Percentiles rank a stretch among this genome's conserved stretches.
These are phyloP conservation scores for Pythium dissotocum DNA, from an alignment of 352 stramenopile genomes.

Conservation along the genomic window DNA sequence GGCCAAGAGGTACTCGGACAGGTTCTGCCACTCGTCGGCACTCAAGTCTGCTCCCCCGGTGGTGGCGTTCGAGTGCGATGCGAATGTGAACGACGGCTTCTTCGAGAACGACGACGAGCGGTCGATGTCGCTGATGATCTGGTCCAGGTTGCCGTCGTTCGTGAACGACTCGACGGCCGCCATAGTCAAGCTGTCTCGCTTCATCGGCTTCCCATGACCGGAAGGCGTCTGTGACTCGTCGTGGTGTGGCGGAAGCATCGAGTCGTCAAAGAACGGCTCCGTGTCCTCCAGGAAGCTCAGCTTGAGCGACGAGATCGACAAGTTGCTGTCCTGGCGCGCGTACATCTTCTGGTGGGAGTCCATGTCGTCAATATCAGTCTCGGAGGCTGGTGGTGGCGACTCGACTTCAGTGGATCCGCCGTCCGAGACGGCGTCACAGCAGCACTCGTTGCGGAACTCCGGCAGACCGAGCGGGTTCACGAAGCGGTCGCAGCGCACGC, in stretches of 20 bases:
- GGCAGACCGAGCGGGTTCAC: slow-evolving; percentile 78
- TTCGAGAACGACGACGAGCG: slow-evolving; percentile 57
- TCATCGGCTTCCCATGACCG: slow-evolving; percentile 29
- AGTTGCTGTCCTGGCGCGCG: slow-evolving; percentile 48
- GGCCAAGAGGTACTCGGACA: slow-evolving; percentile 73
- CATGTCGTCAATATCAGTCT: slow-evolving; percentile 46
- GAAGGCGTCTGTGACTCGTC: background rate
- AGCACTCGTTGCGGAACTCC: slow-evolving; percentile 76
- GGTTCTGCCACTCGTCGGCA: slow-evolving; percentile 69
- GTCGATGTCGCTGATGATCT: slow-evolving; percentile 79
- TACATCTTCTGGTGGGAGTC: slow-evolving; percentile 38
- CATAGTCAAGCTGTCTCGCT: slow-evolving; percentile 71
- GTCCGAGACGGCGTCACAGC: slow-evolving; percentile 41
- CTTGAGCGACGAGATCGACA: slow-evolving; percentile 72
- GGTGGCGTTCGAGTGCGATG: slow-evolving; percentile 42
- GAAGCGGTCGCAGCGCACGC: slow-evolving; percentile 73
- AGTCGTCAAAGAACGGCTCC: slow-evolving; percentile 68
- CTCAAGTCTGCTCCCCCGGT: slow-evolving; percentile 54
- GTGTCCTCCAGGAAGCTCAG: slow-evolving; percentile 71
- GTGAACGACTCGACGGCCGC: slow-evolving; percentile 73
- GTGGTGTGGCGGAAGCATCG: slow-evolving; percentile 39
- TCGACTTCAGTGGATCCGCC: slow-evolving; percentile 27
- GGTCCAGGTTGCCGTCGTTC: slow-evolving; percentile 70
- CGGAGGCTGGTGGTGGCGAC: slow-evolving; percentile 29
- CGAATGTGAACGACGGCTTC: slow-evolving; percentile 37